These are phyloP conservation scores for Lactifluus hygrophoroides DNA, from an alignment of 768 basidiomycete genomes.

Conservation along the genomic window DNA sequence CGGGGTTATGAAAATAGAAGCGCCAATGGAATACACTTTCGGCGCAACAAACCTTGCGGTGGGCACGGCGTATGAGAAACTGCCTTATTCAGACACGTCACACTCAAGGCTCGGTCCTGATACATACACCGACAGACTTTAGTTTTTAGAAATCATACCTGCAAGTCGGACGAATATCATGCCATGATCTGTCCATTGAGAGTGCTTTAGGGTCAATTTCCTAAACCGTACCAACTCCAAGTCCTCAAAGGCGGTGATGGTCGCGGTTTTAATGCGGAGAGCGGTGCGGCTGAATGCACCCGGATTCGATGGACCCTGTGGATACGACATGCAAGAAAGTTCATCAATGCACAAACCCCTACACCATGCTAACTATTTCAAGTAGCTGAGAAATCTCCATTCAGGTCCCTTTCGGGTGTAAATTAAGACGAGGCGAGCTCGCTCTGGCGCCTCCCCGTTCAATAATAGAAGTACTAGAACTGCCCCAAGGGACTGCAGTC, in stretches of 20 bases:
- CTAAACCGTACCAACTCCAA: no score
- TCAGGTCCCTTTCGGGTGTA: neutral
- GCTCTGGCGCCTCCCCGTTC: neutral
- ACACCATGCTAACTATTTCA: slow-evolving; percentile 8
- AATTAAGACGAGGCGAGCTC: neutral
- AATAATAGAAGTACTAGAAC: slow-evolving; percentile 4
- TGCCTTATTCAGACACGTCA: neutral
- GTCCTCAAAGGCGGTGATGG: no score
- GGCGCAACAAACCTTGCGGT: slow-evolving; percentile 9
- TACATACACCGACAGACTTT: no score
- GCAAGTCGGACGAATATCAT: no score
- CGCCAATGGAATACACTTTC: neutral
- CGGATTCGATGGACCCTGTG: slow-evolving; percentile 4
- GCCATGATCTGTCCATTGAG: no score
- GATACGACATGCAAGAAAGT: slow-evolving; percentile 1
- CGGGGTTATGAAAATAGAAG: slow-evolving; percentile 11
- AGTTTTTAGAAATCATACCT: no score
- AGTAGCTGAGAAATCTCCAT: slow-evolving; percentile 1
- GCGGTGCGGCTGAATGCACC: neutral
- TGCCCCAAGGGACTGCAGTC: slow-evolving; percentile 10
- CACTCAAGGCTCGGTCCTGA: neutral
- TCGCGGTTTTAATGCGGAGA: neutral
- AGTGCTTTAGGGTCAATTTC: no score
- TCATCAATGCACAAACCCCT: neutral
- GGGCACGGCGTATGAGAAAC: slow-evolving; percentile 10